A percentile compares a stretch with the other conserved stretches of the same genome.
phyloP scores from a whole-genome alignment of 768 basidiomycete genomes.

The Tricholoma terreum region DNA sequence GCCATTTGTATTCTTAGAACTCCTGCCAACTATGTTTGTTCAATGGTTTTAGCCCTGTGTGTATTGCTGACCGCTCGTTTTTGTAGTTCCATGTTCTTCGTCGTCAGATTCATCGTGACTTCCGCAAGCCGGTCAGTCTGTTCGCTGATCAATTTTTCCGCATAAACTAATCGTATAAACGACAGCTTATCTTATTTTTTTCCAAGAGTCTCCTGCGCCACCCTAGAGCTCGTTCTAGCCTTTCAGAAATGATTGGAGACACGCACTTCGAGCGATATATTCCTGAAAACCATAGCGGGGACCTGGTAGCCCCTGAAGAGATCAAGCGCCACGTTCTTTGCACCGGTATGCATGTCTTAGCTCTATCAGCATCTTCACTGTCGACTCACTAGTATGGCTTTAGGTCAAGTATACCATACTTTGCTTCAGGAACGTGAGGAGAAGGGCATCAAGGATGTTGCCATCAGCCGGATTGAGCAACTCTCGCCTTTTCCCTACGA shows the following conservation, averaged over 20 bases:
- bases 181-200: conserved; percentile 89
- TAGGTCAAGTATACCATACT: conserved; percentile 92
- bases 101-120: conserved; percentile 95
- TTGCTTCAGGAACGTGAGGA: conserved; percentile 89
- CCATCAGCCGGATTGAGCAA: conserved; percentile 93
- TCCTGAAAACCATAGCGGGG: conserved; percentile 74
- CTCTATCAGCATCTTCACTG: not conserved
- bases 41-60: not conserved
- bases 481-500: conserved; percentile 98
- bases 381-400: conserved; percentile 2
- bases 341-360: conserved; percentile 46
- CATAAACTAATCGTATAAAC: not conserved
- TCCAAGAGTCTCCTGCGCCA: conserved; percentile 95
- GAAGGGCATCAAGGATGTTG: conserved; percentile 87
- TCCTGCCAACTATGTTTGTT: conserved; percentile 85
- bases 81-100: conserved; percentile 90
- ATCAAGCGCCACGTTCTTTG: conserved; percentile 92
- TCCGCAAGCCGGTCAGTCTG: conserved; percentile 86
- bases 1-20: conserved; percentile 54
- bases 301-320: conserved; percentile 75
- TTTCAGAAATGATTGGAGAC: conserved; percentile 87
- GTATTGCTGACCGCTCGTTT: conserved; percentile 10
- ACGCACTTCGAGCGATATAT: conserved; percentile 93
- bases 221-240: conserved; percentile 82
- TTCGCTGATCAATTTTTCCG: not conserved